Evolutionary conservation across 768 basidiomycete genomes (phyloP).

Genomic region (Suillus lakei): DNA sequence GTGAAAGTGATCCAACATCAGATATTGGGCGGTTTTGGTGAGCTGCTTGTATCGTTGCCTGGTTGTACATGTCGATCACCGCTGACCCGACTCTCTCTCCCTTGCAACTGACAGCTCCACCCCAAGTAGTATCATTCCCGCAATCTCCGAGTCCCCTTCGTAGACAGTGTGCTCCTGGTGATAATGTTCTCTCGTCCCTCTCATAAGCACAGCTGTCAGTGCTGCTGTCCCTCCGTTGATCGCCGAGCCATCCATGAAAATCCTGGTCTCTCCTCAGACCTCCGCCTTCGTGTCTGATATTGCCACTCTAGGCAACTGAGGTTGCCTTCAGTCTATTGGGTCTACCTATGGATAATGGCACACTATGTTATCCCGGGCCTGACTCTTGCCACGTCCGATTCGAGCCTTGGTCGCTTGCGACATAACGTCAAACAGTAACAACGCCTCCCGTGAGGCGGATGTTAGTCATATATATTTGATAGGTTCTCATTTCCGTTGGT

Average conservation of each 20-base stretch:
- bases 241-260: background rate
- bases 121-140: background rate
- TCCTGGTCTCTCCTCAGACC: background rate
- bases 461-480: no score
- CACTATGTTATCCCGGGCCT: background rate
- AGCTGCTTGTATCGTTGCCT: background rate
- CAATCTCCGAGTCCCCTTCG: background rate
- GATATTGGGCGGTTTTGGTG: background rate
- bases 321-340: background rate
- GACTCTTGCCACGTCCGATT: background rate
- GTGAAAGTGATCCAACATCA: no score
- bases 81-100: background rate
- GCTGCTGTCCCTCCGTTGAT: background rate
- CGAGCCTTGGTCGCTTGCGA: background rate
- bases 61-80: background rate
- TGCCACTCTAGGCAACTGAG: background rate
- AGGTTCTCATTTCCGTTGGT: no score
- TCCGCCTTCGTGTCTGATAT: background rate
- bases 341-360: background rate
- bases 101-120: background rate
- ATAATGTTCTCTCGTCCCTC: background rate
- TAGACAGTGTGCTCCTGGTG: background rate
- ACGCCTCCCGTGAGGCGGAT: no score
- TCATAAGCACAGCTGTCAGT: background rate
- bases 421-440: background rate